These are phyloP conservation scores for Colletotrichum falcatum DNA, from an alignment of 2,329 filamentous ascomycete species.

Conservation along the genomic window DNA sequence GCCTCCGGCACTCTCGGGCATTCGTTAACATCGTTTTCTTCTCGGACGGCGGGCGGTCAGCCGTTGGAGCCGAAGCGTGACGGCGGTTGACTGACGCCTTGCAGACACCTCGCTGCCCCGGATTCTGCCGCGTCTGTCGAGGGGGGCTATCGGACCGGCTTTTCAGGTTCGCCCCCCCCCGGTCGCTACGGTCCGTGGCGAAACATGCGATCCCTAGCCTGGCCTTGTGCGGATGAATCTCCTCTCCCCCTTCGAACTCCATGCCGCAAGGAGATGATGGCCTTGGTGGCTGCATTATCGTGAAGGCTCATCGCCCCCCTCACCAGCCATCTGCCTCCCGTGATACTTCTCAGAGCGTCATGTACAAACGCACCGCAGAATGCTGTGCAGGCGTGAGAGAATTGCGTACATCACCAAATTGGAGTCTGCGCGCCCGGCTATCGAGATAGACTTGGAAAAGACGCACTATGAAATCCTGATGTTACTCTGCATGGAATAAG, in stretches of 20 bases:
- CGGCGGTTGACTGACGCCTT: neutral
- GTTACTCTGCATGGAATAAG: no score
- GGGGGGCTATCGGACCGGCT: neutral
- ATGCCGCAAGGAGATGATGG: neutral
- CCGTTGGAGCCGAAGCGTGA: neutral
- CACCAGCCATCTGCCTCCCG: no score
- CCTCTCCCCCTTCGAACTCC: neutral
- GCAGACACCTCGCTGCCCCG: neutral
- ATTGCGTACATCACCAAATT: neutral
- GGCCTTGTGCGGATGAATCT: neutral
- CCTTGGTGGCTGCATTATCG: neutral
- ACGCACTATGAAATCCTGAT: neutral
- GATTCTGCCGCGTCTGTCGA: neutral
- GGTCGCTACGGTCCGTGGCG: neutral
- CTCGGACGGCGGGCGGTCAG: neutral
- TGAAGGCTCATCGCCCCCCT: no score
- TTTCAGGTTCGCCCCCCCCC: no score
- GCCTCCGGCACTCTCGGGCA: neutral
- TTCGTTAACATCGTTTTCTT: neutral
- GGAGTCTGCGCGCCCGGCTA: neutral
- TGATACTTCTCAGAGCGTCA: neutral
- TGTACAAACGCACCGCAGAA: neutral
- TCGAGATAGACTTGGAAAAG: neutral
- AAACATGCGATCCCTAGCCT: neutral
- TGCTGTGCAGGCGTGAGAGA: neutral